phyloP scores from a whole-genome alignment of 2,329 filamentous ascomycete genomes.

The Hypoxylon rubiginosum region DNA sequence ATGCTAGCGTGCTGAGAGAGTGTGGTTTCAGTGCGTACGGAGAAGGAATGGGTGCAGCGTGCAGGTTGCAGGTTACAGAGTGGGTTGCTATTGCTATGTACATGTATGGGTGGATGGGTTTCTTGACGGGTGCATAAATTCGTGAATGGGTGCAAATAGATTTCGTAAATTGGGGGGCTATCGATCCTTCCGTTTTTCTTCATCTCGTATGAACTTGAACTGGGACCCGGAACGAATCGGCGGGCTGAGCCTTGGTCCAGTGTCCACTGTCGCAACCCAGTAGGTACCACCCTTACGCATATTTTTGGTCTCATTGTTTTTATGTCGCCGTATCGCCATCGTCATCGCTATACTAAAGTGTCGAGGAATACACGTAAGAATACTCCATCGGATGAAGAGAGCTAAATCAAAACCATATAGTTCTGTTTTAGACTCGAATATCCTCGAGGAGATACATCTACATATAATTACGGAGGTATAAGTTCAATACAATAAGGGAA shows the following conservation, averaged over 20 bases:
- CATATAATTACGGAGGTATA: too few relatives aligned
- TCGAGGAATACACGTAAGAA: too few relatives aligned
- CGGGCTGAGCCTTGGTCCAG: conserved; percentile 29
- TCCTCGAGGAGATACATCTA: too few relatives aligned
- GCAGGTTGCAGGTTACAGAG: conserved; percentile 18
- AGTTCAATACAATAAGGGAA: too few relatives aligned
- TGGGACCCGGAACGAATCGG: conserved; percentile 35
- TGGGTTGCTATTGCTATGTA: conserved; percentile 20
- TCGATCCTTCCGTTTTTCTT: conserved; percentile 26
- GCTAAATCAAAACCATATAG: too few relatives aligned
- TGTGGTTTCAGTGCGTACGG: conserved; percentile 33
- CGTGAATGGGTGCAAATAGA: background rate
- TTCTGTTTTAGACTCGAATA: too few relatives aligned
- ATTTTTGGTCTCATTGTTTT: background rate
- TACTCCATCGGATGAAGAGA: too few relatives aligned
- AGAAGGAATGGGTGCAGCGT: conserved; percentile 31
- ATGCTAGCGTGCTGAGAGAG: conserved; percentile 10
- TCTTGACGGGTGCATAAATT: background rate
- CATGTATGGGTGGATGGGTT: too few relatives aligned
- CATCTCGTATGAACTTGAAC: conserved; percentile 23
- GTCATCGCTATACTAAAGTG: too few relatives aligned
- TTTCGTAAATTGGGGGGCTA: conserved; percentile 9
- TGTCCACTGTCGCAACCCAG: conserved; percentile 3
- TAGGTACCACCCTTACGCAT: conserved; percentile 12
- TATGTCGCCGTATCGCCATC: too few relatives aligned